Evolutionary conservation across 768 basidiomycete species (phyloP), one percentile per base, ranked within the genome.

Genomic region (Sporobolomyces roseus): DNA sequence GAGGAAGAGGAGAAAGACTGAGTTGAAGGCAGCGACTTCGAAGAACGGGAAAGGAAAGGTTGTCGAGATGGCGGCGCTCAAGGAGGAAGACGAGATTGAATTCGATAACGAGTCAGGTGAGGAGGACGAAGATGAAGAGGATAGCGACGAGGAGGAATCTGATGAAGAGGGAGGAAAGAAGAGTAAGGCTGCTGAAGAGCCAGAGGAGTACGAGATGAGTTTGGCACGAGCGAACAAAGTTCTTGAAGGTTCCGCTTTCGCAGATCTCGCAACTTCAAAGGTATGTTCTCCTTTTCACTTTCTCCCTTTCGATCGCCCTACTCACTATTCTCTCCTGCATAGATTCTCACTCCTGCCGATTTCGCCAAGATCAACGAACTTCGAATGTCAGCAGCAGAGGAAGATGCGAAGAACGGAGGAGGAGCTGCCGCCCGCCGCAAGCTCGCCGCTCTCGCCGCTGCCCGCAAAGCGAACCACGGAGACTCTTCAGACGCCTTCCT

Each of bases 291-390:
- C 1, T 21, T 36, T 64, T 19, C 32, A 55, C 45, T 53, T 13
- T 23, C 29, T 53, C 29, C 14, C 10, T 12, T 23, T 23, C 41
- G 23, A 32, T 27, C 0, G 9, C 17, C 17, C 38, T 17, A 9
- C 38, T 9, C 17, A 41, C 17, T 17, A 41, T 9, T 41, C 17
- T 17, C 17, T 17, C 38, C 38, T 17, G 23, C 10, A 14, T 73
- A 96, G 92, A 98, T 99, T 75, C 85, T 98, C 49, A 98, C 96
- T 0, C 96, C 96, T 0, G 93, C 93, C 35, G 96, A 99, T 78
- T 99, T 97, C 77, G 89, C 89, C 0, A 79, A 96, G 59, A 83
- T 98, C 60, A 89, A 90, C 76, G 91, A 96, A 74, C 85, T 98
- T 25, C 87, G 88, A 3, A 83, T 91, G 56, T 83, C 91, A 79